A percentile compares a stretch with the other conserved stretches of the same genome.
Conservation (phyloP, 176 grass and related monocot genomes). For the Avena insularis region DNA sequence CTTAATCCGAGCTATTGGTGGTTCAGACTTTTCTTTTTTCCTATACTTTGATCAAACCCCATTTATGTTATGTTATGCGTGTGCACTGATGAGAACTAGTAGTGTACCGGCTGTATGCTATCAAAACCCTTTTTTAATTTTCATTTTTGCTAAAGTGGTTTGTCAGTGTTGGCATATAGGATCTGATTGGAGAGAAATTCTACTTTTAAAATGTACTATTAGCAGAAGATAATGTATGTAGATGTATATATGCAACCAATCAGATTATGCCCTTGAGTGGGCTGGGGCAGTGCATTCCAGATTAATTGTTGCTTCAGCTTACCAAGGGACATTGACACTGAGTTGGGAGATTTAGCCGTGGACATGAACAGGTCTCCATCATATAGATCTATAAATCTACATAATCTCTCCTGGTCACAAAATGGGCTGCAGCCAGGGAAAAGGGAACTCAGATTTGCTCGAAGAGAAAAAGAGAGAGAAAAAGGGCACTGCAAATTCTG, state of each 20-base stretch:
- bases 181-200: conserved; percentile 28
- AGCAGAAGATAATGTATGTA: neutral
- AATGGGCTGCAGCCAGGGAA: neutral
- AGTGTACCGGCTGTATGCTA: neutral
- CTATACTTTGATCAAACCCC: conserved; percentile 23
- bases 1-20: conserved; percentile 28
- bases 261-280: neutral
- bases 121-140: conserved; percentile 2
- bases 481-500: conserved; percentile 11
- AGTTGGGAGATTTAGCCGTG: neutral
- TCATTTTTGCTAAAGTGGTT: neutral
- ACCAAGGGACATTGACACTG: conserved; percentile 13
- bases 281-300: conserved; percentile 13
- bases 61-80: neutral
- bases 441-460: no score
- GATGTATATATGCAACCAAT: neutral
- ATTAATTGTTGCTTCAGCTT: conserved; percentile 18
- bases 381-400: conserved; percentile 20
- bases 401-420: neutral
- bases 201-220: neutral
- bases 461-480: neutral
- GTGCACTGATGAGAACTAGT: neutral
- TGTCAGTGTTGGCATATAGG: conserved; percentile 12
- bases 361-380: conserved; percentile 1
- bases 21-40: neutral